A percentile compares a stretch with the other conserved stretches of the same genome.
Evolutionary conservation across 805 yeast species (phyloP).

Genomic region (Suhomyces pyralidae): DNA sequence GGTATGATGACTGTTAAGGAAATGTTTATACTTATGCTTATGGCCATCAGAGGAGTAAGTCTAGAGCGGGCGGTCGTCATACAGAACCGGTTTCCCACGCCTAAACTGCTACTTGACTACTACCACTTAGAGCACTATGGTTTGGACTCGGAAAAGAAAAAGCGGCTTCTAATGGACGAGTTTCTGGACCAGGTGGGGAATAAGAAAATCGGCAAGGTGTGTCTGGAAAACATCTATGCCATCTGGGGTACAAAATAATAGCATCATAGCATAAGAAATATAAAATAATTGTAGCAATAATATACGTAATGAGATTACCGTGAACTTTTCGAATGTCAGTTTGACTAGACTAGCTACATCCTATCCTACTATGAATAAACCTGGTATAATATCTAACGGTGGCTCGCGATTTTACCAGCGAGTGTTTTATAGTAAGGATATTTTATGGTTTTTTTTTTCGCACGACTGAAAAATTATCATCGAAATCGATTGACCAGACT

Average conservation of each 20-base stretch:
- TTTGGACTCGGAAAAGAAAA: slow-evolving; percentile 24
- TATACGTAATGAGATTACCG: too few relatives aligned
- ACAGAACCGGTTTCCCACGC: slow-evolving; percentile 70
- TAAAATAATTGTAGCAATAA: too few relatives aligned
- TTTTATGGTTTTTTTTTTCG: background rate
- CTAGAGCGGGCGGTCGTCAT: slow-evolving; percentile 80
- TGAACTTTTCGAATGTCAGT: too few relatives aligned
- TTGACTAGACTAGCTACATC: too few relatives aligned
- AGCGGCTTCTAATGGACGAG: slow-evolving; percentile 24
- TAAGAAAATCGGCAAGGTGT: slow-evolving; percentile 49
- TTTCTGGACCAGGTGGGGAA: slow-evolving; percentile 47
- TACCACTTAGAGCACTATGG: slow-evolving; percentile 29
- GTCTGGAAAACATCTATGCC: slow-evolving; percentile 52
- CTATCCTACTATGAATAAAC: too few relatives aligned
- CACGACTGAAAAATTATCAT: slow-evolving; percentile 1
- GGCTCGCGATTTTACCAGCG: too few relatives aligned
- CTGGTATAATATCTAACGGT: too few relatives aligned
- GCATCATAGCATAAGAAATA: background rate
- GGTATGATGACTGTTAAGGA: slow-evolving; percentile 71
- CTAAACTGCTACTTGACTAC: slow-evolving; percentile 53
- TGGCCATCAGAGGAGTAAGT: slow-evolving; percentile 78
- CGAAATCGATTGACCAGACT: background rate
- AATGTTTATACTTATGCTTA: slow-evolving; percentile 67
- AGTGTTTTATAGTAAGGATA: too few relatives aligned
- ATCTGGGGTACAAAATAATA: slow-evolving; percentile 49